Evolutionary conservation across 2,329 filamentous ascomycete genomes (phyloP).

Genomic region (Exophiala sp.): DNA sequence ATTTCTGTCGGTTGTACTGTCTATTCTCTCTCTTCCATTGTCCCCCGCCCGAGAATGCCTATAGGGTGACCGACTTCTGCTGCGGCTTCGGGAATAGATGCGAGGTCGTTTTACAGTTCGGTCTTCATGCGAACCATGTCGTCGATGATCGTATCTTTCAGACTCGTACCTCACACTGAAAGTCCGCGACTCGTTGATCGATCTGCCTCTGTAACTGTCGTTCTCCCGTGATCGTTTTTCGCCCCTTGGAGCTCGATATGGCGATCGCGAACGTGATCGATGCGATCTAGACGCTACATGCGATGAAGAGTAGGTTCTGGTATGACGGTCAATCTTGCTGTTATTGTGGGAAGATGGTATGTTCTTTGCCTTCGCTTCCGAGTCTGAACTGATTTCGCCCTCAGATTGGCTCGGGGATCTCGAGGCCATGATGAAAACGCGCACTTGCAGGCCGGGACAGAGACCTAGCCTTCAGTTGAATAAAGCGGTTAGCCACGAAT

Average conservation of each 20-base stretch:
- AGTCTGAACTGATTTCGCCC: constrained; percentile 75
- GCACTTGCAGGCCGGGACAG: constrained; percentile 23
- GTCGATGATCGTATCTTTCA: constrained; percentile 37
- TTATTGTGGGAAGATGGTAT: constrained; percentile 67
- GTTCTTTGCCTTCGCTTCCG: constrained; percentile 77
- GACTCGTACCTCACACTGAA: constrained; percentile 37
- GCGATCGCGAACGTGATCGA: constrained; percentile 39
- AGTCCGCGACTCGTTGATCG: constrained; percentile 31
- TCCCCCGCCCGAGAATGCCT: constrained; percentile 29
- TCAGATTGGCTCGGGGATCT: constrained; percentile 66
- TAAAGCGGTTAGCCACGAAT: constrained; percentile 28
- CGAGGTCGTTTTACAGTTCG: constrained; percentile 41
- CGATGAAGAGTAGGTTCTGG: constrained; percentile 60
- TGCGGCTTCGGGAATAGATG: constrained; percentile 39
- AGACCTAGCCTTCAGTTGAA: constrained; percentile 28
- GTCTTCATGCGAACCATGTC: constrained; percentile 44
- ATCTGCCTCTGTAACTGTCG: constrained; percentile 33
- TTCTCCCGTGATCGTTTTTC: constrained; percentile 41
- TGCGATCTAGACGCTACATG: constrained; percentile 31
- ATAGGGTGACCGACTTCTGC: constrained; percentile 40
- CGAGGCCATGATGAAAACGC: constrained; percentile 42
- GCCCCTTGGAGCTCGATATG: constrained; percentile 37
- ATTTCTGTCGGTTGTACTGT: constrained; percentile 38
- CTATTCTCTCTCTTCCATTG: constrained; percentile 28
- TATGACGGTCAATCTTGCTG: constrained; percentile 84